Evolutionary conservation across 495 filamentous ascomycete genomes (phyloP).

Genomic region (Friedmanniomyces endolithicus): DNA sequence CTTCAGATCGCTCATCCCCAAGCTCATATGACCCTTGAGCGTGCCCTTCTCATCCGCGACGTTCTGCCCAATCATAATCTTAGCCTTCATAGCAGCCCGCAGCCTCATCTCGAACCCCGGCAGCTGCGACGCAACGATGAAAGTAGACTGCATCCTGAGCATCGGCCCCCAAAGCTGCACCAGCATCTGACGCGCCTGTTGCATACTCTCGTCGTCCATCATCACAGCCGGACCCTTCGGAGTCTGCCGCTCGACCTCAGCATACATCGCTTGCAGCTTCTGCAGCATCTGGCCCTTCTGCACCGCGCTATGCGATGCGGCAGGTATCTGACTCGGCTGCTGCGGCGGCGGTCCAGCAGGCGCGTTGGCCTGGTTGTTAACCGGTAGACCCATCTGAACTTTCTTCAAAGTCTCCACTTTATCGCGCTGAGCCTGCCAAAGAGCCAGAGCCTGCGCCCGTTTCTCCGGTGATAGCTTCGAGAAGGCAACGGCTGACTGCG

Average conservation of each 20-base stretch:
- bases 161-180: background rate
- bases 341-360: background rate
- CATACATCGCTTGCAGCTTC: conserved; percentile 2
- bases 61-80: conserved; percentile 39
- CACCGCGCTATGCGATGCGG: background rate
- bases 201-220: background rate
- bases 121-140: background rate
- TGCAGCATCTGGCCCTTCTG: background rate
- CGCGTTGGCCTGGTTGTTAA: background rate
- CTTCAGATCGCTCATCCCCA: conserved; percentile 45
- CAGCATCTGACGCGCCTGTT: conserved; percentile 4
- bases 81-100: conserved; percentile 5
- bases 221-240: conserved; percentile 14
- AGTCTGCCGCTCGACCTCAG: background rate
- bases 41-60: conserved; percentile 42
- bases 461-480: background rate
- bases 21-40: conserved; percentile 43
- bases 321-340: background rate
- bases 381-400: conserved; percentile 18
- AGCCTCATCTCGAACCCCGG: conserved; percentile 1
- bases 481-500: conserved; percentile 30
- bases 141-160: background rate
- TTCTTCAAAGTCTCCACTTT: conserved; percentile 15
- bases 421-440: conserved; percentile 35
- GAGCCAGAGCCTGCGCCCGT: conserved; percentile 30